These are phyloP conservation scores for Mucor irregularis DNA, from an alignment of 371 early-diverging fungal genomes.

Conservation along the genomic window DNA sequence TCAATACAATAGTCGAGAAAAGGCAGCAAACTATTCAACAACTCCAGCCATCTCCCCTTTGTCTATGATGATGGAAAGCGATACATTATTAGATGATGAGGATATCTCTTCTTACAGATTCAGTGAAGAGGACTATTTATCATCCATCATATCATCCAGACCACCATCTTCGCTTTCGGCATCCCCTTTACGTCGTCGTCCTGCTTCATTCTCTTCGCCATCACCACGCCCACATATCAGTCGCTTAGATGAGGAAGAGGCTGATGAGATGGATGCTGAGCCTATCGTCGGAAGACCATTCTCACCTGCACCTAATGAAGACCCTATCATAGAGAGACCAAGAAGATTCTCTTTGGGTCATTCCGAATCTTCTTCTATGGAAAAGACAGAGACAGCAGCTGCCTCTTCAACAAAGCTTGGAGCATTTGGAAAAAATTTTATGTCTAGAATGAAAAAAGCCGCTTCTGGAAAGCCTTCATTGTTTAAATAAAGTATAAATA, in stretches of 20 bases:
- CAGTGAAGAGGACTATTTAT: conserved; percentile 4
- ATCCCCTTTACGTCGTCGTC: not conserved
- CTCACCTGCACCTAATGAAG: not conserved
- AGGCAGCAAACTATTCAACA: not conserved
- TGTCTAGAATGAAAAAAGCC: conserved; percentile 7
- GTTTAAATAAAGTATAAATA: conserved; percentile 7
- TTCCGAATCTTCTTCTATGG: too few species aligned
- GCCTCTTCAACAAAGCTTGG: not conserved
- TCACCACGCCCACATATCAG: conserved; percentile 2
- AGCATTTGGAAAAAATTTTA: not conserved
- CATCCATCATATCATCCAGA: conserved; percentile 4
- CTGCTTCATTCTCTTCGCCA: conserved; percentile 7
- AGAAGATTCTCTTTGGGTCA: not conserved
- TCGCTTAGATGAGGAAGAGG: not conserved
- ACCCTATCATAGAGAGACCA: conserved; percentile 7
- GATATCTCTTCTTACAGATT: conserved; percentile 4
- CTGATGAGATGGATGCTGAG: not conserved
- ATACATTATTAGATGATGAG: not conserved
- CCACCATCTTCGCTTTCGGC: not conserved
- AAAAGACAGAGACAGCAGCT: not conserved
- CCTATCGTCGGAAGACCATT: conserved; percentile 7
- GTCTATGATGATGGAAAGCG: conserved; percentile 3
- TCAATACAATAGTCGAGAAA: conserved; percentile 1
- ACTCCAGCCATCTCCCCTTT: not conserved
- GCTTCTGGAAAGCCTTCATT: conserved; percentile 5